Base-by-base conservation (phyloP, 306 rosid genomes). In the Coriaria nepalensis region DNA sequence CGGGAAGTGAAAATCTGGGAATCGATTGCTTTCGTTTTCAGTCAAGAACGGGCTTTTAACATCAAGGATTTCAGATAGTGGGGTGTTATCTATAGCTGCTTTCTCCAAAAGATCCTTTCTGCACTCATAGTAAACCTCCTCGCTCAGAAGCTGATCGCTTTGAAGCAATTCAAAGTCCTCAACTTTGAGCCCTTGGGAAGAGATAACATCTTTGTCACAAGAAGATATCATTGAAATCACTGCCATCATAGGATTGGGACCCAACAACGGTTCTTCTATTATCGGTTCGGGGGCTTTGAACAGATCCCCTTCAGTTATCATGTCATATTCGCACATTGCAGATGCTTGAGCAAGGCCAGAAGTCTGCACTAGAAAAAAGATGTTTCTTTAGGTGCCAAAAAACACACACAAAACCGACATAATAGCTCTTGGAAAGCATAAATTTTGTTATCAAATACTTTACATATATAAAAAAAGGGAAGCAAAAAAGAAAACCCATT, bases 251-350 rank as follows among this genome's bases (percentile, higher is more conserved):
- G 78, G 85, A 77, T 82, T 79, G 32, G 75, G 52, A 64, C 75
- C 67, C 59, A 66, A 48, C 37, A 55, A 40, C 2, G 78, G 72
- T 41, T 90, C 98, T 70, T 79, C 94, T 8, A 82, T 52, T 39
- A 90, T 75, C 0, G 76, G 93, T 65, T 85, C 93, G 0, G 99
- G 99, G 44, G 99, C 99, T 66, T 82, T 81, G 69, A 92, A 92
- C 39, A 92, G 77, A 67, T 92, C 99, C 35, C 99, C 95, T 57
- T 92, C 96, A 40, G 73, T 93, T 50, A 86, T 94, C 71, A 78
- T 66, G 71, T 85, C 95, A 66, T 77, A 90, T 44, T 92, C 29
- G 29, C 29, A 20, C 29, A 20, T 3, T 20, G 29, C 29, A 20
- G 29, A 20, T 20, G 29, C 29, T 20, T 20, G 29, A 20, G 29